These are phyloP conservation scores for Plasmopara viticola DNA, from an alignment of 352 stramenopile genomes.

Conservation along the genomic window DNA sequence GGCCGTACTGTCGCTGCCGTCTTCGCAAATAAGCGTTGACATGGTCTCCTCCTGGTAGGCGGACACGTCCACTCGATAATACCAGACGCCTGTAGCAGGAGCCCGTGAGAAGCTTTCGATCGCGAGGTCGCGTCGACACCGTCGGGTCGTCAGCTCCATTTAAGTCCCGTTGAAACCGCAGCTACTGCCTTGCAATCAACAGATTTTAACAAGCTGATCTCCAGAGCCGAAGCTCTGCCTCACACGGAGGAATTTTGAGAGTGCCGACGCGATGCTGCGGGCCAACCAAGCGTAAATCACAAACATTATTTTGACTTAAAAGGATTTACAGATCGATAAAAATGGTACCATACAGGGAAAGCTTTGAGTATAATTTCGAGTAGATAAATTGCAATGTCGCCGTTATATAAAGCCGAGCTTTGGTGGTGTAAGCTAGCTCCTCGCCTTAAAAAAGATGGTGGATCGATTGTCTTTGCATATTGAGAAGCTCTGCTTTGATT, in stretches of 20 bases:
- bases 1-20: constrained; percentile 18
- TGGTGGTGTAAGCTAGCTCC: too few relatives aligned
- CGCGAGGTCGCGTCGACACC: constrained; percentile 26
- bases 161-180: not conserved
- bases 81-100: constrained; percentile 47
- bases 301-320: too few relatives aligned
- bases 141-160: constrained; percentile 9
- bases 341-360: too few relatives aligned
- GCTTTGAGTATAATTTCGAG: too few relatives aligned
- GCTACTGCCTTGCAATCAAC: not conserved
- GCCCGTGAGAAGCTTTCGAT: constrained; percentile 47
- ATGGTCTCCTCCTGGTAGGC: constrained; percentile 14
- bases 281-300: too few relatives aligned
- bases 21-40: constrained; percentile 16
- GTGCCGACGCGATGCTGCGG: not conserved
- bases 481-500: too few relatives aligned
- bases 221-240: constrained; percentile 2
- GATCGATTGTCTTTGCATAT: too few relatives aligned
- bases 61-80: constrained; percentile 62
- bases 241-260: constrained; percentile 6
- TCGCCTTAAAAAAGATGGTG: too few relatives aligned
- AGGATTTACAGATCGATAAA: too few relatives aligned
- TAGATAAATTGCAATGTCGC: too few relatives aligned
- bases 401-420: too few relatives aligned
- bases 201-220: not conserved